Evolutionary conservation across 2,329 filamentous ascomycete species (phyloP).

Genomic region (Phaeosphaeria sp.): DNA sequence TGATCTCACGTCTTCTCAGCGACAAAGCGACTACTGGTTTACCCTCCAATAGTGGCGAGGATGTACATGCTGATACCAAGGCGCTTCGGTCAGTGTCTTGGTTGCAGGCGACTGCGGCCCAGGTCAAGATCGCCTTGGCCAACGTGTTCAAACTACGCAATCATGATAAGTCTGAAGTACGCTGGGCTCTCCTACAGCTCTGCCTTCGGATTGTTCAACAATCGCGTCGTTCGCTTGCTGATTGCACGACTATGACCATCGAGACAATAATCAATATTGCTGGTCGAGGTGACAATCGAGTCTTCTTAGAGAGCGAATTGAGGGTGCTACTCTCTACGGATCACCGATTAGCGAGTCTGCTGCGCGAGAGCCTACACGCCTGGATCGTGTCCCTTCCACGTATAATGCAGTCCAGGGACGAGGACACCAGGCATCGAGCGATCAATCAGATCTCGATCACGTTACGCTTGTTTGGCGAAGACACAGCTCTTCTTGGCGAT

Average conservation of each 20-base stretch:
- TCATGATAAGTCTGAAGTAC: slow-evolving; percentile 74
- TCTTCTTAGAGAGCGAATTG: slow-evolving; percentile 54
- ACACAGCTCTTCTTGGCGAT: slow-evolving; percentile 71
- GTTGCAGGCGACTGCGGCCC: slow-evolving; percentile 79
- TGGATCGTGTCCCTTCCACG: slow-evolving; percentile 84
- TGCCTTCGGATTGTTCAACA: slow-evolving; percentile 80
- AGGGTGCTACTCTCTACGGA: slow-evolving; percentile 69
- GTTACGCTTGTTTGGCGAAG: slow-evolving; percentile 68
- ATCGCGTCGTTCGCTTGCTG: slow-evolving; percentile 74
- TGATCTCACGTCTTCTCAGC: slow-evolving; percentile 55
- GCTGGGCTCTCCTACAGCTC: slow-evolving; percentile 69
- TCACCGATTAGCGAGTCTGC: slow-evolving; percentile 65
- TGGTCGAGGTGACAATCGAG: slow-evolving; percentile 55
- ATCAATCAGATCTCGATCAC: slow-evolving; percentile 80
- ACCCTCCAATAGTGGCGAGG: slow-evolving; percentile 15
- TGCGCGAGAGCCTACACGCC: slow-evolving; percentile 76
- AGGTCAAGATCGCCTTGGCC: slow-evolving; percentile 83
- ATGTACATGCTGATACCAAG: slow-evolving; percentile 24
- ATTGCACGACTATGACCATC: slow-evolving; percentile 74
- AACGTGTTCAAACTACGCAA: slow-evolving; percentile 77
- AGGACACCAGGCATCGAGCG: slow-evolving; percentile 74
- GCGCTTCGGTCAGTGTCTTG: slow-evolving; percentile 63
- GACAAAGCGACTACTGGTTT: slow-evolving; percentile 50
- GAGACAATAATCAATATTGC: slow-evolving; percentile 80
- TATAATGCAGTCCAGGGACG: slow-evolving; percentile 83